Percentiles rank a stretch among this genome's conserved stretches.
Evolutionary conservation across 202 grass and related monocot genomes (phyloP).

Genomic region (Cymbopogon flexuosus): DNA sequence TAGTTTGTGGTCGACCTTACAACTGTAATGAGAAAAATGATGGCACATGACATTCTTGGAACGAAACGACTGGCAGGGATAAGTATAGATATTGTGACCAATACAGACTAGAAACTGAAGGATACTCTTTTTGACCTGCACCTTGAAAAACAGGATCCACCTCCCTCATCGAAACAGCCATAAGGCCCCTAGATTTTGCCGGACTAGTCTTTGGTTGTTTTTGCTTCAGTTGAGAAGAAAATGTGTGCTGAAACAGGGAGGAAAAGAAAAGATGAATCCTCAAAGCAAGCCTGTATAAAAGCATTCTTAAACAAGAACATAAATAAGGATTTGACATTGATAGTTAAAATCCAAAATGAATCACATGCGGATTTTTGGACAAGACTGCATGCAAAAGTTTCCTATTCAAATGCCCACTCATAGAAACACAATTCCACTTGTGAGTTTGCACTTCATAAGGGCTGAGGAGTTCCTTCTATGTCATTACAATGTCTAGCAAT

Average conservation of each 20-base stretch:
- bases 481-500: background rate
- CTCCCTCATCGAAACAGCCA: conserved; percentile 88
- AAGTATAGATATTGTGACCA: conserved; percentile 14
- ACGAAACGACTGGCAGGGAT: background rate
- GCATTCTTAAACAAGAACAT: conserved; percentile 1
- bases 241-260: conserved; percentile 61
- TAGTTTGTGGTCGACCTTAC: background rate
- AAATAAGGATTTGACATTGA: background rate
- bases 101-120: conserved; percentile 37
- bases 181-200: conserved; percentile 48
- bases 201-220: conserved; percentile 51
- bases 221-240: conserved; percentile 79
- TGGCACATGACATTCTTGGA: background rate
- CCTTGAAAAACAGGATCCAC: conserved; percentile 85
- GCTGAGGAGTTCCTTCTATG: background rate
- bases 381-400: background rate
- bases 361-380: background rate
- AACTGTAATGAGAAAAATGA: conserved; percentile 13
- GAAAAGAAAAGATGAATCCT: conserved; percentile 18
- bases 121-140: conserved; percentile 92
- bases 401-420: background rate
- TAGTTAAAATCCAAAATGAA: conserved; percentile 13
- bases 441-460: background rate
- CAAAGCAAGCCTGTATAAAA: conserved; percentile 7
- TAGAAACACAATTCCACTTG: background rate